Evolutionary conservation across 495 filamentous ascomycete genomes (phyloP).

Genomic region (Penicillium canariense): DNA sequence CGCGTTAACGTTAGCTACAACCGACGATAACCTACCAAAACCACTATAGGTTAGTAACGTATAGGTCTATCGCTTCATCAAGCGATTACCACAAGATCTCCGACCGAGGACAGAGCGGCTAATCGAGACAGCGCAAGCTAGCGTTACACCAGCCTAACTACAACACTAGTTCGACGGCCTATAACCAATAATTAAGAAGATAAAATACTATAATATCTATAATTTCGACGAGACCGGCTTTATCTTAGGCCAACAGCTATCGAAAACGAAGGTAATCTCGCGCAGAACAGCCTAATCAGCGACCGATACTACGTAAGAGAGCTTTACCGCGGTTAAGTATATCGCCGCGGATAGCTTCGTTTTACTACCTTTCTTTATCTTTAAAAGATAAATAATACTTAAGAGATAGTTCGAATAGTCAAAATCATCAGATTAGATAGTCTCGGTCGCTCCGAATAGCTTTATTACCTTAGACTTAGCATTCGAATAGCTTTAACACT

Average conservation of each 20-base stretch:
- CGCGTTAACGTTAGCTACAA: background rate
- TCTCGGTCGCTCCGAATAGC: background rate
- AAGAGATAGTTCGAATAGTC: background rate
- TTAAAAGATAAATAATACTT: background rate
- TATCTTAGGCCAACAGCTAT: background rate
- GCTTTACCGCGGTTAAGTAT: background rate
- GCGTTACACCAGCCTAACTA: background rate
- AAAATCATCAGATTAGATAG: background rate
- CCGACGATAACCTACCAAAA: background rate
- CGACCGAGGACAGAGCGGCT: background rate
- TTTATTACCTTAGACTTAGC: background rate
- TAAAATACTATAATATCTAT: background rate
- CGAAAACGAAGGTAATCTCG: background rate
- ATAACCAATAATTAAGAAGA: background rate
- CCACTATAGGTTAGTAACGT: background rate
- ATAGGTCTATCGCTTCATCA: background rate
- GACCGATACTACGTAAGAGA: background rate
- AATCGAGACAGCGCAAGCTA: background rate
- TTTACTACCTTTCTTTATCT: background rate
- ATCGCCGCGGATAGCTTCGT: background rate
- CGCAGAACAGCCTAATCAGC: background rate
- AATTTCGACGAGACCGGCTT: slow-evolving; percentile 4
- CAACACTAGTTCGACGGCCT: background rate
- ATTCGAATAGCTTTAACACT: background rate
- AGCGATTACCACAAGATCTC: background rate